Conservation (phyloP, 2,329 filamentous ascomycete species). For the Penicillium sp. region DNA sequence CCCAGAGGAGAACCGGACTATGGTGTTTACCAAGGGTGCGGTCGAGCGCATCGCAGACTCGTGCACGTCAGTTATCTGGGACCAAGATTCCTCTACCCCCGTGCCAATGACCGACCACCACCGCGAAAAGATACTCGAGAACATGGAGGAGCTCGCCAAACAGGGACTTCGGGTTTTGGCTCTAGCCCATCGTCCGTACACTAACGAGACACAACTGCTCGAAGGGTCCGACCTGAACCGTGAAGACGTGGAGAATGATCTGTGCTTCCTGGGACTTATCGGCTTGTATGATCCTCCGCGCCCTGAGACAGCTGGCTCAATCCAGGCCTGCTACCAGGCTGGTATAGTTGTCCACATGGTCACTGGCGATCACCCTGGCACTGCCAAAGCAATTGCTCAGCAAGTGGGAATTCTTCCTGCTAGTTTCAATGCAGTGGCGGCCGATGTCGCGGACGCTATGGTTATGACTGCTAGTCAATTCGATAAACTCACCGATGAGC, state of each 20-base stretch:
- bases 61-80: constrained; percentile 54
- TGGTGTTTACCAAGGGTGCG: constrained; percentile 47
- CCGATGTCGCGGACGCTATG: constrained; percentile 61
- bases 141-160: constrained; percentile 65
- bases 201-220: constrained; percentile 5
- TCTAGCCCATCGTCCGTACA: constrained; percentile 50
- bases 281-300: constrained; percentile 83
- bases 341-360: constrained; percentile 79
- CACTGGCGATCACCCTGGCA: constrained; percentile 76
- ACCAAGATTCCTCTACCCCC: constrained; percentile 39
- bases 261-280: constrained; percentile 73
- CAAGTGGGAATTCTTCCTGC: constrained; percentile 73
- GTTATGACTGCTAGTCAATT: constrained; percentile 75
- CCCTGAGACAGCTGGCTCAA: constrained; percentile 70
- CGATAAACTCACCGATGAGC: constrained; percentile 68
- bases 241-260: constrained; percentile 61
- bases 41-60: constrained; percentile 66
- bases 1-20: constrained; percentile 20
- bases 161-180: constrained; percentile 69
- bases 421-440: constrained; percentile 58
- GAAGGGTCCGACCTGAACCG: constrained; percentile 52
- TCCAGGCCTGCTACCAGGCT: constrained; percentile 66
- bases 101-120: constrained; percentile 54
- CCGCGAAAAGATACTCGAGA: constrained; percentile 58
- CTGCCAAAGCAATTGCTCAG: constrained; percentile 72